phyloP scores from a whole-genome alignment of 2,329 filamentous ascomycete species.

The Cordyceps militaris region DNA sequence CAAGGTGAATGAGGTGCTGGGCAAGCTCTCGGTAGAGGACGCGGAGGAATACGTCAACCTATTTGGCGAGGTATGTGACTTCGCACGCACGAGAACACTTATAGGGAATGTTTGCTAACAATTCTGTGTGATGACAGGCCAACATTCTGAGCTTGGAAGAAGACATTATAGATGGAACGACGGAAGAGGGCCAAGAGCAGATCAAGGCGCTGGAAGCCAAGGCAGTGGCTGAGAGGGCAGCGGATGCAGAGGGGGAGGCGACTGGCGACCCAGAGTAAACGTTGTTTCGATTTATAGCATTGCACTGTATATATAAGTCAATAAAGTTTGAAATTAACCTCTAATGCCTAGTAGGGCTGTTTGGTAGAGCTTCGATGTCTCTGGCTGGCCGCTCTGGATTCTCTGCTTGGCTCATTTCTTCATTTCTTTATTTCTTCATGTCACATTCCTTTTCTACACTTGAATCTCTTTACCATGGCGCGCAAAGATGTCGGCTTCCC shows the following conservation, averaged over 20 bases:
- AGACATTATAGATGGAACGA: constrained; percentile 91
- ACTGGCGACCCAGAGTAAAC: constrained; percentile 34
- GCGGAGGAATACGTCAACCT: constrained; percentile 79
- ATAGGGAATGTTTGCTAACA: background rate
- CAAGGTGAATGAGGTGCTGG: constrained; percentile 50
- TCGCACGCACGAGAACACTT: background rate
- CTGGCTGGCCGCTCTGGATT: background rate
- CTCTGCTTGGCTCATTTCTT: background rate
- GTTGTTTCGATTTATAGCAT: background rate
- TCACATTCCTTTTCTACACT: background rate
- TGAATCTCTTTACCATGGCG: constrained; percentile 9
- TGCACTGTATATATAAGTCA: background rate
- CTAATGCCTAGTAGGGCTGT: background rate
- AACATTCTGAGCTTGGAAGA: constrained; percentile 88
- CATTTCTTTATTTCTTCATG: background rate
- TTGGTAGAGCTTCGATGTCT: background rate
- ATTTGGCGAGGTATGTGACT: constrained; percentile 54
- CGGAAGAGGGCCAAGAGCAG: constrained; percentile 72
- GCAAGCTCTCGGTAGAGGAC: constrained; percentile 81
- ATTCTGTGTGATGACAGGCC: constrained; percentile 39
- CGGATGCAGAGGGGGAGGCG: constrained; percentile 16
- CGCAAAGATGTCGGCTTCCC: constrained; percentile 17
- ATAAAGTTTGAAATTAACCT: background rate
- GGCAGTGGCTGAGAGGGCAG: constrained; percentile 22
- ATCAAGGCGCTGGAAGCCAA: constrained; percentile 66